Conservation (phyloP, 2,329 filamentous ascomycete genomes). For the Trichoderma lentiforme region DNA sequence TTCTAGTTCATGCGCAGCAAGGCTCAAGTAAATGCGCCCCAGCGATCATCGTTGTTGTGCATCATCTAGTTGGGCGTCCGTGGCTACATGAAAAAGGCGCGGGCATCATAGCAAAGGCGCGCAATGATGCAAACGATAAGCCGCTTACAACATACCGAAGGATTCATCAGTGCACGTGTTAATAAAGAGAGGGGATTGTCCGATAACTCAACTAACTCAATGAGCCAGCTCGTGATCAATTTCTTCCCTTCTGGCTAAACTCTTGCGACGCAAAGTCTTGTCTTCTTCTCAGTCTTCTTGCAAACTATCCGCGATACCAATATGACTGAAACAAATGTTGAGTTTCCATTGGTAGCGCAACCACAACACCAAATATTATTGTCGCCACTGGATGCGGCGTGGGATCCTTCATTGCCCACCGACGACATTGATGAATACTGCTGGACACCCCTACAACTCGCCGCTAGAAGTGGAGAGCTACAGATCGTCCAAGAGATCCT, state of each 20-base stretch:
- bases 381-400: slow-evolving; percentile 5
- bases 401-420: slow-evolving; percentile 5
- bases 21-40: not conserved
- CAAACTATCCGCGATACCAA: no score
- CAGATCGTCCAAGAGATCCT: slow-evolving; percentile 26
- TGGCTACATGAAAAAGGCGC: not conserved
- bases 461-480: slow-evolving; percentile 32
- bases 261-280: not conserved
- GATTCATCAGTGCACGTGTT: not conserved
- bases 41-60: not conserved
- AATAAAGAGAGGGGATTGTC: not conserved
- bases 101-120: not conserved
- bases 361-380: not conserved
- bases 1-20: not conserved
- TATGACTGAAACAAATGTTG: not conserved
- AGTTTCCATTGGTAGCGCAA: not conserved
- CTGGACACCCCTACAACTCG: slow-evolving; percentile 35
- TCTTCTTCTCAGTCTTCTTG: not conserved
- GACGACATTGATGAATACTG: slow-evolving; percentile 14
- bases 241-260: not conserved
- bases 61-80: not conserved
- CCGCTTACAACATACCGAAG: not conserved
- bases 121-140: not conserved
- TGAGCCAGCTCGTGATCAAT: not conserved
- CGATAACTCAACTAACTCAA: not conserved